Conservation (phyloP, 2,329 filamentous ascomycete species). For the Colletotrichum shisoi region DNA sequence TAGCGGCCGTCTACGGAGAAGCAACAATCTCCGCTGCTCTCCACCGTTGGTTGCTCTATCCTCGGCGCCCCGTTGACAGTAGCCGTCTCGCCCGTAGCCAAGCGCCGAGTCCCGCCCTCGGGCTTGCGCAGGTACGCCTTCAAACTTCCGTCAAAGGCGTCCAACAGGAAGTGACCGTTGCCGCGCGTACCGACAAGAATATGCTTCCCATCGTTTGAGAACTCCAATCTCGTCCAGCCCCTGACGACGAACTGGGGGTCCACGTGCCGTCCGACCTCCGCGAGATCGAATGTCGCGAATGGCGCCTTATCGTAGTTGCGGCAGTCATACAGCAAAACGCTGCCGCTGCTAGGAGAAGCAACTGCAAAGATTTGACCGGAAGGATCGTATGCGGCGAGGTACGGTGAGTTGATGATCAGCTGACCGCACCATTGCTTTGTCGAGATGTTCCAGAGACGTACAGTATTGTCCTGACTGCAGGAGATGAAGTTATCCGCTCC, state of each 20-base stretch:
- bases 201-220: conserved; percentile 93
- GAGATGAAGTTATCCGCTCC: conserved; percentile 91
- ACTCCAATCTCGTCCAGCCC: conserved; percentile 91
- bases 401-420: conserved; percentile 80
- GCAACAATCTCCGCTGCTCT: conserved; percentile 79
- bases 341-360: conserved; percentile 79
- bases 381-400: conserved; percentile 88
- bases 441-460: conserved; percentile 87
- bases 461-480: conserved; percentile 87
- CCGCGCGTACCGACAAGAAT: conserved; percentile 85
- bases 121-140: conserved; percentile 74
- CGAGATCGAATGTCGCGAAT: conserved; percentile 84
- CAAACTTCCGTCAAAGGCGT: conserved; percentile 85
- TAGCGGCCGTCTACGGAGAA: conserved; percentile 91
- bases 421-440: conserved; percentile 82
- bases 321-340: conserved; percentile 88
- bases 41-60: conserved; percentile 51
- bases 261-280: conserved; percentile 60
- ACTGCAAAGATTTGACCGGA: conserved; percentile 92
- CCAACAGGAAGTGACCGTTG: conserved; percentile 87
- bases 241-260: conserved; percentile 66
- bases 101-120: conserved; percentile 61
- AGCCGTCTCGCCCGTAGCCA: conserved; percentile 61
- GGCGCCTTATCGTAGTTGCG: conserved; percentile 93
- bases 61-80: conserved; percentile 56